These are phyloP conservation scores for Cephalotrichum gorgonifer DNA, from an alignment of 2,329 filamentous ascomycete species.

Conservation along the genomic window DNA sequence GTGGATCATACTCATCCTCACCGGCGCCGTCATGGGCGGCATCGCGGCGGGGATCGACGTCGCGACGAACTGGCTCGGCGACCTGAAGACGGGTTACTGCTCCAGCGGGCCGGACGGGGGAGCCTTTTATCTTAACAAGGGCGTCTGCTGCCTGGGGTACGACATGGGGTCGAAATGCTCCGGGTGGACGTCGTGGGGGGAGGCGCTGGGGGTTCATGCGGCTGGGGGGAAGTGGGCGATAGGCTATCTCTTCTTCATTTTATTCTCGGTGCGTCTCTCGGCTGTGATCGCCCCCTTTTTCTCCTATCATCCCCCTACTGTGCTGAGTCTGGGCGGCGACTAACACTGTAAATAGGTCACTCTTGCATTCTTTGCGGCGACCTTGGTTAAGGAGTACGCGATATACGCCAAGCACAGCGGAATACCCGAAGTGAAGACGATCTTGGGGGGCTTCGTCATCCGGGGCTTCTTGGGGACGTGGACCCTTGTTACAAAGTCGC, in stretches of 20 bases:
- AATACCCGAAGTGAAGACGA: constrained; percentile 95
- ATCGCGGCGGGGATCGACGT: constrained; percentile 87
- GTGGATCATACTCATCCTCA: constrained; percentile 80
- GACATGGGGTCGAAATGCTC: constrained; percentile 71
- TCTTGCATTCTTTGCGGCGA: constrained; percentile 67
- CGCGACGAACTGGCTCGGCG: constrained; percentile 83
- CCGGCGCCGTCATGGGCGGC: constrained; percentile 72
- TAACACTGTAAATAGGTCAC: constrained; percentile 41
- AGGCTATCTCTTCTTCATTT: constrained; percentile 77
- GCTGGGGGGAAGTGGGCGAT: constrained; percentile 66
- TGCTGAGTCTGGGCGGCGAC: background rate
- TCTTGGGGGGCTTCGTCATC: constrained; percentile 90
- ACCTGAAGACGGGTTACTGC: constrained; percentile 86
- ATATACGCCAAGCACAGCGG: constrained; percentile 87
- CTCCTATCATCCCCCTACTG: background rate
- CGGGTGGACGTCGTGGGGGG: constrained; percentile 82
- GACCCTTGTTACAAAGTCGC: constrained; percentile 82
- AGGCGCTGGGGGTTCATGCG: constrained; percentile 57
- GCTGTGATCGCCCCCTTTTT: background rate
- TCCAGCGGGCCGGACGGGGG: constrained; percentile 64
- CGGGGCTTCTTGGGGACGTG: constrained; percentile 74
- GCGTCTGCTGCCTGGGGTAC: constrained; percentile 90
- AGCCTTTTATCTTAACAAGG: constrained; percentile 80
- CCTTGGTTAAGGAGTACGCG: constrained; percentile 76
- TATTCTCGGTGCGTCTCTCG: constrained; percentile 60